phyloP scores from a whole-genome alignment of 2,329 filamentous ascomycete genomes.

The Microdochium nivale region DNA sequence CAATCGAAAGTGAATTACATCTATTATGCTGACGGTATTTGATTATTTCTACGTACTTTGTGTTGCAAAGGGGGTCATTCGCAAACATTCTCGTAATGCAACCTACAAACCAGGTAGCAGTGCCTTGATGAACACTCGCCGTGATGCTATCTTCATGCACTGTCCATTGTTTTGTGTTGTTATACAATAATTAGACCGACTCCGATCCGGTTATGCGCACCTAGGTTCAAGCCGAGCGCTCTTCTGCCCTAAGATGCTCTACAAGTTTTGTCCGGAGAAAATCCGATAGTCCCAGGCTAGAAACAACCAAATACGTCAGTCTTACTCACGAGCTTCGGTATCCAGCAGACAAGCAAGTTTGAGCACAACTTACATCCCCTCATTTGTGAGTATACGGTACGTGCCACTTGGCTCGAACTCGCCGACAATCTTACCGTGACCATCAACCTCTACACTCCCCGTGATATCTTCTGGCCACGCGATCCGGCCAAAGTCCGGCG shows the following conservation, averaged over 20 bases:
- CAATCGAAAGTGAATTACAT: too few relatives aligned
- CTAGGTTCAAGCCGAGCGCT: neutral
- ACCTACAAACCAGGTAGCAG: too few relatives aligned
- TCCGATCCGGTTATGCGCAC: neutral
- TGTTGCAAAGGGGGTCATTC: too few relatives aligned
- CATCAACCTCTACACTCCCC: slow-evolving; percentile 57
- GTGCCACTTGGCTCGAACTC: slow-evolving; percentile 52
- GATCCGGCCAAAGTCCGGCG: slow-evolving; percentile 59
- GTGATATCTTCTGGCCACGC: slow-evolving; percentile 64
- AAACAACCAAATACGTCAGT: neutral
- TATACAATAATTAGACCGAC: neutral
- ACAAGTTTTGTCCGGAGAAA: slow-evolving; percentile 12
- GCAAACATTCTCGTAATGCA: too few relatives aligned
- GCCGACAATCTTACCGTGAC: slow-evolving; percentile 45
- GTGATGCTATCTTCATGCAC: too few relatives aligned
- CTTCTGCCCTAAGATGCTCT: neutral
- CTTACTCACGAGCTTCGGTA: too few relatives aligned
- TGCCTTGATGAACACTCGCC: too few relatives aligned
- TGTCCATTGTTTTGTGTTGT: neutral
- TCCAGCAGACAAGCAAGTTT: too few relatives aligned
- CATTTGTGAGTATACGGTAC: slow-evolving; percentile 55
- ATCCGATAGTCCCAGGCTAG: neutral
- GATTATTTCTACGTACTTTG: too few relatives aligned
- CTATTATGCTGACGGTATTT: too few relatives aligned
- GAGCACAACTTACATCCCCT: slow-evolving; percentile 51